Percentiles rank a stretch among this genome's conserved stretches.
Evolutionary conservation across 768 basidiomycete species (phyloP).

Genomic region (Boletus sp.): DNA sequence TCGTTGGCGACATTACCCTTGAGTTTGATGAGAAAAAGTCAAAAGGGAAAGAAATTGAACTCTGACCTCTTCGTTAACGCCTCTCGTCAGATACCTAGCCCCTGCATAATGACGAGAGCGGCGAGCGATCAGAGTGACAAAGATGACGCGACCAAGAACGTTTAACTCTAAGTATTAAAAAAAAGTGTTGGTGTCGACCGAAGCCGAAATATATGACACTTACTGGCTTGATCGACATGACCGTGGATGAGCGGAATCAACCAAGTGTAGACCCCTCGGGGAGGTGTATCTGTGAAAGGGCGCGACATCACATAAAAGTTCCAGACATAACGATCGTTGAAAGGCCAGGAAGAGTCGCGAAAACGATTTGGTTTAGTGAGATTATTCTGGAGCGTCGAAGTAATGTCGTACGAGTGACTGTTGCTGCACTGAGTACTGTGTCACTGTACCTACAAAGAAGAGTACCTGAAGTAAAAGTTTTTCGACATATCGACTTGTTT

Average conservation of each 20-base stretch:
- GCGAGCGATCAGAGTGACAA: slow-evolving; percentile 92
- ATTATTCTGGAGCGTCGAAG: slow-evolving; percentile 93
- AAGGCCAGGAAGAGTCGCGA: slow-evolving; percentile 51
- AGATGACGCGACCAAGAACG: slow-evolving; percentile 85
- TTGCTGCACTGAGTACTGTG: not conserved
- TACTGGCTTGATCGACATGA: slow-evolving; percentile 97
- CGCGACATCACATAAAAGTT: slow-evolving; percentile 82
- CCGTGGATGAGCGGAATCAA: slow-evolving; percentile 90
- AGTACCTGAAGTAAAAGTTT: slow-evolving; percentile 96
- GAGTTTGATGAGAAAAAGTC: not conserved
- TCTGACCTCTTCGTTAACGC: slow-evolving; percentile 85
- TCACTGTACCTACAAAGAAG: not conserved
- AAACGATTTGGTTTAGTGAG: slow-evolving; percentile 58
- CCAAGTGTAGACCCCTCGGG: slow-evolving; percentile 66
- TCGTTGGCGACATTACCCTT: slow-evolving; percentile 98
- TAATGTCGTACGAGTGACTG: slow-evolving; percentile 95
- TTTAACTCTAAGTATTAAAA: slow-evolving; percentile 77
- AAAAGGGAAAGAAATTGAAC: not conserved
- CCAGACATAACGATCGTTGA: slow-evolving; percentile 92
- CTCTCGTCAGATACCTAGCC: slow-evolving; percentile 89
- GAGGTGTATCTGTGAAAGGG: slow-evolving; percentile 50
- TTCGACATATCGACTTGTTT: slow-evolving; percentile 98
- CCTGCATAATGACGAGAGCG: slow-evolving; percentile 95
- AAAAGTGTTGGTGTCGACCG: not conserved
- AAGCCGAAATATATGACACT: slow-evolving; percentile 29